phyloP scores from a whole-genome alignment of 805 yeast genomes.

The Cyberlindnera xylosilytica region DNA sequence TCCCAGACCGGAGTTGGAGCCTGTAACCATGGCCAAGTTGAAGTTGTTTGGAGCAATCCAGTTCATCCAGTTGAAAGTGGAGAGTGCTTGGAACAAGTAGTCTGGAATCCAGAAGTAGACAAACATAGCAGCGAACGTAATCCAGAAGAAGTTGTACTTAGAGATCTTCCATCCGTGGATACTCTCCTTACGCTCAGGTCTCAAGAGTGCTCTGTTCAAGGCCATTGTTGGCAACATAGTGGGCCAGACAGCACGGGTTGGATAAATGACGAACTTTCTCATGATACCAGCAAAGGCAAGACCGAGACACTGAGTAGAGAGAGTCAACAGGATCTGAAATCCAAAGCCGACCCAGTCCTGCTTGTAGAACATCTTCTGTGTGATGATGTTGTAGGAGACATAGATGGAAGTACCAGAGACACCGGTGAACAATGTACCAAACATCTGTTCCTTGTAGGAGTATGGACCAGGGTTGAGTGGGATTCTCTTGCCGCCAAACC shows the following conservation, averaged over 20 bases:
- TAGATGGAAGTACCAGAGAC: constrained; percentile 31
- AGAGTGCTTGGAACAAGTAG: constrained; percentile 39
- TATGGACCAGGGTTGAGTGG: constrained; percentile 63
- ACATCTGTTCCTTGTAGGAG: constrained; percentile 63
- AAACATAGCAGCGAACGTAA: constrained; percentile 34
- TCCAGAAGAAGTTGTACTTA: constrained; percentile 34
- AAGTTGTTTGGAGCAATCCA: constrained; percentile 54
- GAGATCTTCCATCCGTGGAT: constrained; percentile 34
- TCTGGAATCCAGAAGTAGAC: constrained; percentile 45
- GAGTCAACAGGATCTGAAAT: constrained; percentile 48
- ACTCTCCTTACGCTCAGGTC: constrained; percentile 31
- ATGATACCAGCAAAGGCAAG: constrained; percentile 65
- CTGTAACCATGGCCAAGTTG: constrained; percentile 47
- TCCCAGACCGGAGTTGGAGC: constrained; percentile 46
- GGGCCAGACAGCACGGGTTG: constrained; percentile 53
- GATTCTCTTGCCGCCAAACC: constrained; percentile 34
- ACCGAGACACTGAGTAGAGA: constrained; percentile 61
- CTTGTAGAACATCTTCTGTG: constrained; percentile 31
- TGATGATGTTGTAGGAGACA: constrained; percentile 37
- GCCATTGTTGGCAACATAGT: constrained; percentile 45
- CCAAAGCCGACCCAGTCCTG: constrained; percentile 37
- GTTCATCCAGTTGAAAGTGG: constrained; percentile 51
- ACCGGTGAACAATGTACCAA: constrained; percentile 45
- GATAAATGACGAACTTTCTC: constrained; percentile 55
- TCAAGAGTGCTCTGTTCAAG: constrained; percentile 44